Conservation (phyloP, 1,284 basidiomycete species). For the Takashimella koratensis region DNA sequence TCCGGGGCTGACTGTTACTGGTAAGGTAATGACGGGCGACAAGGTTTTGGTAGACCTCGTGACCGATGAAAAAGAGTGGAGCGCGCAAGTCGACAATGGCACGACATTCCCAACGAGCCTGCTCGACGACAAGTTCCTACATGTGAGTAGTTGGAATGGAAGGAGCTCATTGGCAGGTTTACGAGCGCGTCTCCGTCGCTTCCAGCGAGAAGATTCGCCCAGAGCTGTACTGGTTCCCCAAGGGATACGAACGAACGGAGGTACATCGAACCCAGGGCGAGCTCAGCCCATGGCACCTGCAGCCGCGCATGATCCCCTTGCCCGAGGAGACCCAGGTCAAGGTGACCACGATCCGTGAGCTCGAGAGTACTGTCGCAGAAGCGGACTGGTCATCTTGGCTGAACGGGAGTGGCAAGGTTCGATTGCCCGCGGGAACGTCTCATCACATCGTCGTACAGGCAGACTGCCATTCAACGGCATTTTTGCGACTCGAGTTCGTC, state of each 20-base stretch:
- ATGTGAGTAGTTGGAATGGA: conserved; percentile 12
- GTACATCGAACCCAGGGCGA: conserved; percentile 29
- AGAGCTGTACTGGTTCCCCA: too few species aligned
- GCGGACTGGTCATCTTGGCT: too few species aligned
- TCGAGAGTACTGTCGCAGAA: conserved; percentile 9
- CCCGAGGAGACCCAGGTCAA: conserved; percentile 13
- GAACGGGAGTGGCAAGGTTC: not conserved
- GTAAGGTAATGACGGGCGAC: too few species aligned
- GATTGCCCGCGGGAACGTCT: not conserved
- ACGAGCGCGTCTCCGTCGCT: conserved; percentile 14
- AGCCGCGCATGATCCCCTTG: conserved; percentile 19
- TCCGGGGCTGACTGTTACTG: conserved; percentile 23
- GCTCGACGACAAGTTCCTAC: conserved; percentile 27
- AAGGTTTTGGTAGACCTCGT: conserved; percentile 11
- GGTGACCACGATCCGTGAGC: conserved; percentile 8
- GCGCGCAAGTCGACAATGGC: conserved; percentile 12
- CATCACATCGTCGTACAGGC: conserved; percentile 18
- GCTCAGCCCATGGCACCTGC: conserved; percentile 21
- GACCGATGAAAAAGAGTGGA: conserved; percentile 11
- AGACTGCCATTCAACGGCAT: conserved; percentile 29
- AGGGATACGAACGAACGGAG: conserved; percentile 12
- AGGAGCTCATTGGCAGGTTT: conserved; percentile 20
- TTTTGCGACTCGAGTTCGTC: conserved; percentile 18
- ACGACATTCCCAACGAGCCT: conserved; percentile 19
- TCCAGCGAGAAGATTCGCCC: not conserved